phyloP scores from a whole-genome alignment of 1,284 basidiomycete species.

The Microbotryum violaceum region DNA sequence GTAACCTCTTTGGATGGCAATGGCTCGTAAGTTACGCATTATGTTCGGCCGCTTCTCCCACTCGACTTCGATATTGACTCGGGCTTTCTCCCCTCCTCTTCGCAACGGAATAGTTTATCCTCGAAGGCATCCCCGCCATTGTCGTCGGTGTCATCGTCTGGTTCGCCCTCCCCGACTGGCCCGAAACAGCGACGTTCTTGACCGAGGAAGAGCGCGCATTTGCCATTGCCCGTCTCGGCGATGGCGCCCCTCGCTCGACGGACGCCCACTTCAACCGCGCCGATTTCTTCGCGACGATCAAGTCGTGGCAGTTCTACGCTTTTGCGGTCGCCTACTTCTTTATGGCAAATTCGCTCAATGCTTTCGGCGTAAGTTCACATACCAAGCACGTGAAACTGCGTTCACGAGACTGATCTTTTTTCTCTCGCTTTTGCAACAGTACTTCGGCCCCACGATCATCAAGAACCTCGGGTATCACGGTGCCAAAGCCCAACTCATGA shows the following conservation, averaged over 20 bases:
- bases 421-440: not conserved
- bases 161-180: conserved; percentile 46
- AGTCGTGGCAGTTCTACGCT: conserved; percentile 35
- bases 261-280: conserved; percentile 37
- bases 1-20: conserved; percentile 42
- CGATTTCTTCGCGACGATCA: conserved; percentile 31
- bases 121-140: conserved; percentile 48
- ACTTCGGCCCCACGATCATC: conserved; percentile 21
- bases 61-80: not conserved
- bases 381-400: too few species aligned
- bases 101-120: conserved; percentile 41
- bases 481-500: conserved; percentile 23
- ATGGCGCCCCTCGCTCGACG: conserved; percentile 24
- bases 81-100: not conserved
- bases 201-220: conserved; percentile 39
- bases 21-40: conserved; percentile 34
- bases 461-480: conserved; percentile 14
- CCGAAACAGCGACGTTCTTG: conserved; percentile 43
- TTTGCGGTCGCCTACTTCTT: conserved; percentile 29
- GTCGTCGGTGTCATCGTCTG: conserved; percentile 43
- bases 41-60: not conserved
- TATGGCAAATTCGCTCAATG: conserved; percentile 8
- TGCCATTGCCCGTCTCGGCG: conserved; percentile 23
- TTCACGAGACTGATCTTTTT: conserved; percentile 22
- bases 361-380: conserved; percentile 5